These are phyloP conservation scores for Tolypocladium ophioglossoides DNA, from an alignment of 2,329 filamentous ascomycete species.

Conservation along the genomic window DNA sequence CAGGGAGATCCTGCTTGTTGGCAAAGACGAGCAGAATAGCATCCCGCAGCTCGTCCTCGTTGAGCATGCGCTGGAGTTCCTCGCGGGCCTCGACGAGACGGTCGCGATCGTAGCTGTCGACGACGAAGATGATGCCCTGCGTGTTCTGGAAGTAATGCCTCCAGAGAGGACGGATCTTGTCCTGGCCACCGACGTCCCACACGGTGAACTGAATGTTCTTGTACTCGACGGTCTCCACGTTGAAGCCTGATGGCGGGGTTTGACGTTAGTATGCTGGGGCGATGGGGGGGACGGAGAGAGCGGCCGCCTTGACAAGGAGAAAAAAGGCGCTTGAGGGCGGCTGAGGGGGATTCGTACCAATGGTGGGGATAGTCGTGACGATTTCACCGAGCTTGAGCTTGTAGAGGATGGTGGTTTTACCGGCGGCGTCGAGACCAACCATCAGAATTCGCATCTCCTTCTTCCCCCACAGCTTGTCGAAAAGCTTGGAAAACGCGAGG, in stretches of 20 bases:
- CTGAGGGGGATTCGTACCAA: conserved; percentile 51
- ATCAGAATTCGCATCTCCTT: conserved; percentile 99
- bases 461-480: conserved; percentile 95
- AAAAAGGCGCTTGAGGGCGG: neutral
- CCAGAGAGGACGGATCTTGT: conserved; percentile 99
- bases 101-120: conserved; percentile 97
- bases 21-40: conserved; percentile 95
- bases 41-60: conserved; percentile 97
- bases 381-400: conserved; percentile 99
- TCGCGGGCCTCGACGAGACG: conserved; percentile 94
- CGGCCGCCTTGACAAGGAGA: neutral
- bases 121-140: conserved; percentile 99
- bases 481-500: conserved; percentile 94
- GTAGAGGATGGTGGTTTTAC: conserved; percentile 99
- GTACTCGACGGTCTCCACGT: conserved; percentile 99
- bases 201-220: conserved; percentile 99
- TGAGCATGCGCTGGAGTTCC: conserved; percentile 96
- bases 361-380: conserved; percentile 97
- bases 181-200: conserved; percentile 99
- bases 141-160: conserved; percentile 99
- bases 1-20: conserved; percentile 99
- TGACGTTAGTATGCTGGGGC: conserved; percentile 1
- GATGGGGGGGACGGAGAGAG: neutral
- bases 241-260: conserved; percentile 60
- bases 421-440: conserved; percentile 97